Percentiles rank a stretch among this genome's conserved stretches.
Evolutionary conservation across 352 stramenopile species (phyloP).

Genomic region (Elongisporangium undulatum): DNA sequence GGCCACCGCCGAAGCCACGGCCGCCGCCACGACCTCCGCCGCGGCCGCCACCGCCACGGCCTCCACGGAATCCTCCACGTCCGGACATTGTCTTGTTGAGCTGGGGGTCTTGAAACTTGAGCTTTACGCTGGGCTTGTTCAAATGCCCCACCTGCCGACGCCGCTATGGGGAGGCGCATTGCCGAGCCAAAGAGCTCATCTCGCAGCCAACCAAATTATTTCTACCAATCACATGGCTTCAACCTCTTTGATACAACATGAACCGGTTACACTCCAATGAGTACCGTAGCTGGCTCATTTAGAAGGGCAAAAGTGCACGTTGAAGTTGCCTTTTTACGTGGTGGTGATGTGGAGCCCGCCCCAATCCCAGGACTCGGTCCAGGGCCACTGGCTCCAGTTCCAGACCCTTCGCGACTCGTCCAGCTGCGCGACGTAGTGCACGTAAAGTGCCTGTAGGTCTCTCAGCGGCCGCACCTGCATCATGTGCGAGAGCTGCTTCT

Average conservation of each 20-base stretch:
- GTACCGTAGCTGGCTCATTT: neutral
- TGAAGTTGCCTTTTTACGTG: neutral
- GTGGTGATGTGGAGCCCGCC: conserved; percentile 1
- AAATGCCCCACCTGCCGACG: neutral
- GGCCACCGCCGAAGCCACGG: conserved; percentile 34
- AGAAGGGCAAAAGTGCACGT: neutral
- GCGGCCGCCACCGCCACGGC: conserved; percentile 38
- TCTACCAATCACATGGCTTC: neutral
- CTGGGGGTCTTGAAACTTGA: neutral
- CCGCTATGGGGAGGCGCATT: too few species aligned
- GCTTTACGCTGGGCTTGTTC: neutral
- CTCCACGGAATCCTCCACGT: conserved; percentile 42
- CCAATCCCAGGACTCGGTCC: conserved; percentile 18
- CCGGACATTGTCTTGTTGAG: conserved; percentile 3
- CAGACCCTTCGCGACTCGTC: conserved; percentile 24
- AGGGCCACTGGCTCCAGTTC: conserved; percentile 39
- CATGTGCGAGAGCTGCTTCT: conserved; percentile 22
- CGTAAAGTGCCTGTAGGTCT: conserved; percentile 44
- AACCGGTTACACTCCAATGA: neutral
- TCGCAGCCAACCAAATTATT: neutral
- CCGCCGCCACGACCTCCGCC: conserved; percentile 38
- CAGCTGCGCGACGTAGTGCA: conserved; percentile 16
- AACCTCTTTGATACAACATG: neutral
- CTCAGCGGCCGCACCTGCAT: conserved; percentile 18
- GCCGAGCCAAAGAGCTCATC: neutral